These are phyloP conservation scores for Ophiostoma angusticollis DNA, from an alignment of 2,329 filamentous ascomycete species.

Conservation along the genomic window DNA sequence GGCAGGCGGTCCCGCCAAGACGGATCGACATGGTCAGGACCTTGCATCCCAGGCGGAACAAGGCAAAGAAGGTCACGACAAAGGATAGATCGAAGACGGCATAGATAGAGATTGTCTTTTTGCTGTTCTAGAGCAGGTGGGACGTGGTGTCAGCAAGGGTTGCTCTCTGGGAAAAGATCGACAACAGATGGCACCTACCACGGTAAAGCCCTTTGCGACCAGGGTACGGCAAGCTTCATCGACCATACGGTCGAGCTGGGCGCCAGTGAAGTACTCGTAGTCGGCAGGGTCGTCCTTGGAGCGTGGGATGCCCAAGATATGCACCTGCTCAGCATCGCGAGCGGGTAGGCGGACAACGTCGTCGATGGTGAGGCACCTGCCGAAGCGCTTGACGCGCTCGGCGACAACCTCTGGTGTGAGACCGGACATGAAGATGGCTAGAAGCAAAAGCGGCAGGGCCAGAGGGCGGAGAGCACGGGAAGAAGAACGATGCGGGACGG, in stretches of 20 bases:
- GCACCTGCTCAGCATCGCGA: slow-evolving; percentile 24
- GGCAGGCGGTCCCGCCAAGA: slow-evolving; percentile 26
- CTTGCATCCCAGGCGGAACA: slow-evolving; percentile 30
- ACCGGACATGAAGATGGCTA: slow-evolving; percentile 16
- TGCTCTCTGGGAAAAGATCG: too few species aligned
- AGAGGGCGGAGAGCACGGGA: too few species aligned
- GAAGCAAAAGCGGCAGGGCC: background rate
- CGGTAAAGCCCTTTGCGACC: slow-evolving; percentile 20
- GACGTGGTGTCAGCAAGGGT: background rate
- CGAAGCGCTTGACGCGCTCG: slow-evolving; percentile 22
- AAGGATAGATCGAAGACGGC: slow-evolving; percentile 28
- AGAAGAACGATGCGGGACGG: too few species aligned
- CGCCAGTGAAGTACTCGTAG: slow-evolving; percentile 29
- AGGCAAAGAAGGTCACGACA: slow-evolving; percentile 29
- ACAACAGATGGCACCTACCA: too few species aligned
- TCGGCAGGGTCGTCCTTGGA: slow-evolving; percentile 19
- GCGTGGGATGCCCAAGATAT: slow-evolving; percentile 28
- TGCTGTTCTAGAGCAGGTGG: slow-evolving; percentile 13
- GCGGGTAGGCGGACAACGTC: slow-evolving; percentile 28
- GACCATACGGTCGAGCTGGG: slow-evolving; percentile 27
- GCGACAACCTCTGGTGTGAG: slow-evolving; percentile 18
- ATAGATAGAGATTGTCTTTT: slow-evolving; percentile 25
- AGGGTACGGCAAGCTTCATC: slow-evolving; percentile 23
- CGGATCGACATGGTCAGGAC: slow-evolving; percentile 31
- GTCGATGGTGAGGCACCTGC: slow-evolving; percentile 27